Percentiles rank a stretch among this genome's conserved stretches.
Evolutionary conservation across 768 basidiomycete genomes (phyloP).

Genomic region (Calocybe indica): DNA sequence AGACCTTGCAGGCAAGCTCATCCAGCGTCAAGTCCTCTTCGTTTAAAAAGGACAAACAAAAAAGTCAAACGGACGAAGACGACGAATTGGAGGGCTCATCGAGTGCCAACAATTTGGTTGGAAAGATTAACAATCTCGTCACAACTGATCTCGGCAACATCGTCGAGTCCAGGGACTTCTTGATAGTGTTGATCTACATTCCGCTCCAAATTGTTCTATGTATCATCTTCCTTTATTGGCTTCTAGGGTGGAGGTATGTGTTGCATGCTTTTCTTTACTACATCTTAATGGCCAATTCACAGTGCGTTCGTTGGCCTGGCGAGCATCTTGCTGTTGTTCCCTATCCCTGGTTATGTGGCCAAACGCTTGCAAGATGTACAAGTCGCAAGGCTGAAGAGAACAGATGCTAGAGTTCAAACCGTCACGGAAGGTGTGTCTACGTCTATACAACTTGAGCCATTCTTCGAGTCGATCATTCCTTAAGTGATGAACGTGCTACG

Average conservation of each 20-base stretch:
- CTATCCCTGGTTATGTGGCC: slow-evolving; percentile 52
- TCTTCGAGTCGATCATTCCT: slow-evolving; percentile 14
- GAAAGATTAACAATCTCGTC: slow-evolving; percentile 74
- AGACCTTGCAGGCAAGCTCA: slow-evolving; percentile 10
- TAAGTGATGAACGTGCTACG: slow-evolving; percentile 51
- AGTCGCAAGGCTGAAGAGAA: slow-evolving; percentile 41
- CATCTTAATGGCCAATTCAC: slow-evolving; percentile 4
- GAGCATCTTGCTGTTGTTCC: slow-evolving; percentile 45
- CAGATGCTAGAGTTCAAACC: slow-evolving; percentile 53
- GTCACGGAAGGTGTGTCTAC: slow-evolving; percentile 51
- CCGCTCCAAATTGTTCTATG: slow-evolving; percentile 35
- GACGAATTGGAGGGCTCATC: slow-evolving; percentile 6
- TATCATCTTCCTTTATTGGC: slow-evolving; percentile 36
- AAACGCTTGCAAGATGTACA: slow-evolving; percentile 44
- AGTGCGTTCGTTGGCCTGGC: slow-evolving; percentile 56
- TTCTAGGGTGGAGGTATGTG: slow-evolving; percentile 43
- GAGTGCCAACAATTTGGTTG: slow-evolving; percentile 47
- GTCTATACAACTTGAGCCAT: slow-evolving; percentile 4
- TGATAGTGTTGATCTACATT: slow-evolving; percentile 28
- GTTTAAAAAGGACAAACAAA: slow-evolving; percentile 4
- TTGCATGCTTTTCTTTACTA: not conserved
- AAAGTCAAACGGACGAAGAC: slow-evolving; percentile 6
- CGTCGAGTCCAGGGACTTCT: slow-evolving; percentile 27
- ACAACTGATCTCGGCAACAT: slow-evolving; percentile 52
- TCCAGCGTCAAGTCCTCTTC: slow-evolving; percentile 11